phyloP scores from a whole-genome alignment of 768 basidiomycete species.

The Gloeostereum incarnatum region DNA sequence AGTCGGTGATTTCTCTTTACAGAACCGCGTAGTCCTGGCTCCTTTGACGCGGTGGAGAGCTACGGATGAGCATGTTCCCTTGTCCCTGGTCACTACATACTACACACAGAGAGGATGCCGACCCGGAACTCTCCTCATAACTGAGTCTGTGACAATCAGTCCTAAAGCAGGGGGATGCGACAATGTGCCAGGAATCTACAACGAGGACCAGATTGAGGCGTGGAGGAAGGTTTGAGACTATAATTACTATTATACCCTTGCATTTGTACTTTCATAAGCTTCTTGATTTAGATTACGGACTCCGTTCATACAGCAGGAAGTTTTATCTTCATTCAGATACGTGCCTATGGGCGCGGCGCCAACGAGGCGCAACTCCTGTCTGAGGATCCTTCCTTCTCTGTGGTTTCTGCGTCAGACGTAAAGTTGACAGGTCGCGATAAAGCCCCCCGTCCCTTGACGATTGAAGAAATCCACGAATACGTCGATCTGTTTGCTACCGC shows the following conservation, averaged over 20 bases:
- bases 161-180: constrained; percentile 30
- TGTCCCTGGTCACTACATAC: constrained; percentile 29
- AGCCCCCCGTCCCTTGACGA: constrained; percentile 21
- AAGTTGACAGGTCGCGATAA: constrained; percentile 2
- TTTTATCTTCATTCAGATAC: constrained; percentile 32
- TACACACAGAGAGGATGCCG: constrained; percentile 34
- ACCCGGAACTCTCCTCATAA: constrained; percentile 41
- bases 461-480: constrained; percentile 26
- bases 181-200: constrained; percentile 49
- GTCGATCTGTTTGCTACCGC: constrained; percentile 28
- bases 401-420: constrained; percentile 14
- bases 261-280: background rate
- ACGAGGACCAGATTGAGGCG: constrained; percentile 35
- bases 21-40: constrained; percentile 45
- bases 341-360: constrained; percentile 28
- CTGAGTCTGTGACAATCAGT: constrained; percentile 42
- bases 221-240: constrained; percentile 32
- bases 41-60: constrained; percentile 42
- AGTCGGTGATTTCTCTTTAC: constrained; percentile 29
- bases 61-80: constrained; percentile 23
- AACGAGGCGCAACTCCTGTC: constrained; percentile 6
- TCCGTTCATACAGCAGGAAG: constrained; percentile 39
- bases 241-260: constrained; percentile 9
- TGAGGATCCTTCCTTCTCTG: constrained; percentile 10
- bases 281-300: constrained; percentile 26